phyloP scores from a whole-genome alignment of 768 basidiomycete genomes.

The Mycena galopus region DNA sequence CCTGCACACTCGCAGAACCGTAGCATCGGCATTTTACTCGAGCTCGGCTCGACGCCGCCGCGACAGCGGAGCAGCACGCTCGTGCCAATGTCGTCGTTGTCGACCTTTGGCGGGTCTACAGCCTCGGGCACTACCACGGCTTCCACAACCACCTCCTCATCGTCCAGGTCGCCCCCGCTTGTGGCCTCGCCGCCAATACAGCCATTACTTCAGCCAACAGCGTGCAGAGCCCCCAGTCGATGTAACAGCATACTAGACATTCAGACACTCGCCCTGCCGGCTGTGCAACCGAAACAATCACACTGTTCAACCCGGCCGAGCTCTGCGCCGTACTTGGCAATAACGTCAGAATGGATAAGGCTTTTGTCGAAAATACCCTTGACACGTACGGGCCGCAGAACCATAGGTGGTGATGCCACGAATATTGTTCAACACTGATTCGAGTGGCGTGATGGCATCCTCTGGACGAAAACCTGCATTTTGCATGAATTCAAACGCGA shows the following conservation, averaged over 20 bases:
- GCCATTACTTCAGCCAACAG: background rate
- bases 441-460: background rate
- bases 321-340: background rate
- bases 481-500: background rate
- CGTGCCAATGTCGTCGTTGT: conserved; percentile 45
- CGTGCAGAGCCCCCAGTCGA: background rate
- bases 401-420: background rate
- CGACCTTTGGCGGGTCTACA: conserved; percentile 17
- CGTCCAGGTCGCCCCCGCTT: background rate
- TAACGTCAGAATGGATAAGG: background rate
- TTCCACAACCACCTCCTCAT: conserved; percentile 7
- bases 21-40: conserved; percentile 18
- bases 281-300: background rate
- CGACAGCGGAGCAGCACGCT: conserved; percentile 59
- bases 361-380: background rate
- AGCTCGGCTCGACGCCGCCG: background rate
- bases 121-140: conserved; percentile 31
- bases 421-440: background rate
- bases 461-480: background rate
- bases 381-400: background rate
- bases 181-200: conserved; percentile 1
- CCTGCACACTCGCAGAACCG: conserved; percentile 53
- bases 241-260: background rate
- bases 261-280: background rate
- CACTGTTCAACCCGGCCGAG: background rate